phyloP scores from a whole-genome alignment of 1,284 basidiomycete genomes.

The Trametes pubescens region DNA sequence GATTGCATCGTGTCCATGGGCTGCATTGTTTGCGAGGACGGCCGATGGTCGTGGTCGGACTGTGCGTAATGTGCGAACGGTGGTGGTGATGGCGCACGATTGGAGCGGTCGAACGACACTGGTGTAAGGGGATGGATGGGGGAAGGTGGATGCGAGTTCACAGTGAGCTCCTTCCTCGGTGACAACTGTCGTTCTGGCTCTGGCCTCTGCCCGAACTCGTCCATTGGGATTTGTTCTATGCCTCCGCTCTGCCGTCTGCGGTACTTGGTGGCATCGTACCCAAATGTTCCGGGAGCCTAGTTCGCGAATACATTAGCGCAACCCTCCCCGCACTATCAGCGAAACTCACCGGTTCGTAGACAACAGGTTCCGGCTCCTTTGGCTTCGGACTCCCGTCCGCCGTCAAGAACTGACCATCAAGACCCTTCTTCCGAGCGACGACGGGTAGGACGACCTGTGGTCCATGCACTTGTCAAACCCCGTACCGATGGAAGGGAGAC shows the following conservation, averaged over 20 bases:
- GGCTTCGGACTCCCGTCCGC: slow-evolving; percentile 69
- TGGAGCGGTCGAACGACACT: slow-evolving; percentile 27
- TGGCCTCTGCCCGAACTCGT: slow-evolving; percentile 62
- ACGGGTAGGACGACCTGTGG: slow-evolving; percentile 70
- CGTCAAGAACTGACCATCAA: slow-evolving; percentile 71
- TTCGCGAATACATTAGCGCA: slow-evolving; percentile 16
- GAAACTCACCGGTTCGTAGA: slow-evolving; percentile 58
- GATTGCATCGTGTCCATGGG: slow-evolving; percentile 24
- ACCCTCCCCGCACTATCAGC: neutral
- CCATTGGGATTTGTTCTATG: slow-evolving; percentile 63
- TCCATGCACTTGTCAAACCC: neutral
- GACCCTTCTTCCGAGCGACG: slow-evolving; percentile 83
- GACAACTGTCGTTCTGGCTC: slow-evolving; percentile 38
- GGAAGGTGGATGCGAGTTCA: slow-evolving; percentile 13
- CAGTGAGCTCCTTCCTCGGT: slow-evolving; percentile 14
- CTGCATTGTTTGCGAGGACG: slow-evolving; percentile 30
- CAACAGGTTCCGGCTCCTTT: slow-evolving; percentile 42
- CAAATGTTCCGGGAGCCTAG: slow-evolving; percentile 85
- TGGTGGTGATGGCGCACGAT: slow-evolving; percentile 56
- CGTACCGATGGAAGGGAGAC: neutral
- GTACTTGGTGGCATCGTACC: slow-evolving; percentile 73
- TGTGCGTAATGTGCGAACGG: slow-evolving; percentile 66
- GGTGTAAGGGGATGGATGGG: slow-evolving; percentile 17
- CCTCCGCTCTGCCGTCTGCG: slow-evolving; percentile 49
- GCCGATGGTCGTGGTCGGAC: slow-evolving; percentile 15